Conservation (phyloP, 169 alveolate species). For the Cyclospora cayetanensis region DNA sequence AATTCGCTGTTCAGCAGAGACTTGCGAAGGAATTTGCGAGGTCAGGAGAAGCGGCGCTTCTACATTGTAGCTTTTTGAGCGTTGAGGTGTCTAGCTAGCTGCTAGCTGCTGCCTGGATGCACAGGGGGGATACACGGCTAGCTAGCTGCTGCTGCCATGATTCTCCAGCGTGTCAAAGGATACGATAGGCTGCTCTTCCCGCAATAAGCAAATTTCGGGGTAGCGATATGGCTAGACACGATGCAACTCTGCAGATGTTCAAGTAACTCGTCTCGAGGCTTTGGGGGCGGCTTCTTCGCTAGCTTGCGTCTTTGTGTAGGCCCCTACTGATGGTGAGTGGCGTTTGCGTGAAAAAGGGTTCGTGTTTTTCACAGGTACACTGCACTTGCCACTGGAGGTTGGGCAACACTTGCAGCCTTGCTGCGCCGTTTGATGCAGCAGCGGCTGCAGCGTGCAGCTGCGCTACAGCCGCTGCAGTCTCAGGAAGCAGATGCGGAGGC, state of each 20-base stretch:
- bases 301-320: not conserved
- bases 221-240: not conserved
- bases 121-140: not conserved
- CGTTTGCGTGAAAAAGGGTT: too few species aligned
- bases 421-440: conserved; percentile 66
- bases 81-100: not conserved
- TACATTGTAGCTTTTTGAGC: not conserved
- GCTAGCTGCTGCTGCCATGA: not conserved
- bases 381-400: conserved; percentile 66
- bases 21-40: conserved; percentile 60
- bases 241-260: too few species aligned
- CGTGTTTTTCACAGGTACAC: too few species aligned
- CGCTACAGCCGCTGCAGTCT: not conserved
- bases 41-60: not conserved
- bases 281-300: not conserved
- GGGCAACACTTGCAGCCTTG: conserved; percentile 52
- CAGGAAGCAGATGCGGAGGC: not conserved
- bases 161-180: not conserved
- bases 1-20: conserved; percentile 64
- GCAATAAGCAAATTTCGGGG: too few species aligned
- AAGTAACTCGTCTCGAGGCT: too few species aligned
- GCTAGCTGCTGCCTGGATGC: not conserved
- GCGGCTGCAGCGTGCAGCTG: conserved; percentile 58
- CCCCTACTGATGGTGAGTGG: too few species aligned
- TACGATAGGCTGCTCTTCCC: not conserved